phyloP scores from a whole-genome alignment of 805 yeast genomes.

The Sugiyamaella smithiae region DNA sequence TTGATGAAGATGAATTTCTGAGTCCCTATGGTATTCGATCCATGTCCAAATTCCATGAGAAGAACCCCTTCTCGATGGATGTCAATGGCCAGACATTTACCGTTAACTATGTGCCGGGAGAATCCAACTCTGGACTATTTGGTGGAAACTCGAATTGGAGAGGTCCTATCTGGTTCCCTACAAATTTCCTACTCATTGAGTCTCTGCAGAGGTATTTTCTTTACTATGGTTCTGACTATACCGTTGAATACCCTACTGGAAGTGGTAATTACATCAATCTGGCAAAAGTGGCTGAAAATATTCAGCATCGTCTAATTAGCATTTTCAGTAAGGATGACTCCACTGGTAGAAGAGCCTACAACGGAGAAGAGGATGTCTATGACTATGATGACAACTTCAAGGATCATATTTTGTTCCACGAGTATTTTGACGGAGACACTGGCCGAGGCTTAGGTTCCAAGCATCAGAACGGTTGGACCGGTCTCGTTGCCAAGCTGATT shows the following conservation, averaged over 20 bases:
- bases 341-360: slow-evolving; percentile 51
- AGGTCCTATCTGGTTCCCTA: slow-evolving; percentile 97
- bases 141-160: slow-evolving; percentile 98
- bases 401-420: slow-evolving; percentile 76
- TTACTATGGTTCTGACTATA: slow-evolving; percentile 82
- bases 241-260: slow-evolving; percentile 84
- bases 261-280: slow-evolving; percentile 72
- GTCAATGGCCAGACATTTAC: slow-evolving; percentile 71
- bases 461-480: slow-evolving; percentile 97
- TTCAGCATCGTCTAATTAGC: slow-evolving; percentile 80
- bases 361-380: slow-evolving; percentile 47
- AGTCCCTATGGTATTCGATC: slow-evolving; percentile 86
- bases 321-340: slow-evolving; percentile 66
- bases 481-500: slow-evolving; percentile 85
- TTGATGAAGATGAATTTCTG: slow-evolving; percentile 82
- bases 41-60: slow-evolving; percentile 77
- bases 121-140: slow-evolving; percentile 87
- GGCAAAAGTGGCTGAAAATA: slow-evolving; percentile 87
- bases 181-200: slow-evolving; percentile 80
- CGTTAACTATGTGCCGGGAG: slow-evolving; percentile 80
- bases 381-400: slow-evolving; percentile 69
- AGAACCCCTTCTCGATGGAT: slow-evolving; percentile 79
- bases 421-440: slow-evolving; percentile 90
- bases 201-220: slow-evolving; percentile 81
- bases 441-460: slow-evolving; percentile 93